Evolutionary conservation across 208 protist genomes (phyloP).

Genomic region (Acanthamoeba sp.): DNA sequence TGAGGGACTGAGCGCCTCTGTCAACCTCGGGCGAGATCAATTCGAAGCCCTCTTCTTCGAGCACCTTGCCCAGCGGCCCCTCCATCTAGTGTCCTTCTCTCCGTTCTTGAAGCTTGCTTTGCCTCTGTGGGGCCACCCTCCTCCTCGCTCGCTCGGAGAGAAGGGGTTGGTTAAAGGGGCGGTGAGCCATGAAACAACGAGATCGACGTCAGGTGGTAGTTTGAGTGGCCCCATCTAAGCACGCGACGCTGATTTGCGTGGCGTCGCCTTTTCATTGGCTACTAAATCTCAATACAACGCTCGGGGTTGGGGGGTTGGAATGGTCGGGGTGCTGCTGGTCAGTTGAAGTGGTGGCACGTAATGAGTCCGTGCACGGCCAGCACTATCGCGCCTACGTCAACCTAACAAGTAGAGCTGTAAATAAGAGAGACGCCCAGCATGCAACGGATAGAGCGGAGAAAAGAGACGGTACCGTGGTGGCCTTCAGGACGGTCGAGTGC

Average conservation of each 20-base stretch:
- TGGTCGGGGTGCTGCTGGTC: not conserved
- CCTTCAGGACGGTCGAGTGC: slow-evolving; percentile 35
- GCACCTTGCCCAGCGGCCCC: not conserved
- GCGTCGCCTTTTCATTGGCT: too few relatives aligned
- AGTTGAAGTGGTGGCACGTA: not conserved
- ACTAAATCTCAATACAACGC: too few relatives aligned
- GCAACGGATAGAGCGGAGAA: not conserved
- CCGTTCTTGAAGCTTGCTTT: not conserved
- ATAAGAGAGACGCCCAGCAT: not conserved
- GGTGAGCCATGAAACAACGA: too few relatives aligned
- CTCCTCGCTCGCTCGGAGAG: too few relatives aligned
- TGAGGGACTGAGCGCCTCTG: not conserved
- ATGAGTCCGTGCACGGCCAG: slow-evolving; percentile 15
- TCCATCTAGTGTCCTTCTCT: not conserved
- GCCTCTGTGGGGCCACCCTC: too few relatives aligned
- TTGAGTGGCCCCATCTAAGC: too few relatives aligned
- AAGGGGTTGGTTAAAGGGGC: too few relatives aligned
- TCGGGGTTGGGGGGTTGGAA: too few relatives aligned
- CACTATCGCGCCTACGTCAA: slow-evolving; percentile 45
- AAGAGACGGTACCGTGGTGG: slow-evolving; percentile 2
- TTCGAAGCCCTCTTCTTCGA: slow-evolving; percentile 33
- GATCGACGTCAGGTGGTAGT: too few relatives aligned
- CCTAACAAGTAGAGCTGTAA: not conserved
- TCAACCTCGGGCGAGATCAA: not conserved
- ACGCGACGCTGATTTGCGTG: too few relatives aligned